Conservation (phyloP, 371 early-diverging fungal genomes). For the Spraguea lophii region DNA sequence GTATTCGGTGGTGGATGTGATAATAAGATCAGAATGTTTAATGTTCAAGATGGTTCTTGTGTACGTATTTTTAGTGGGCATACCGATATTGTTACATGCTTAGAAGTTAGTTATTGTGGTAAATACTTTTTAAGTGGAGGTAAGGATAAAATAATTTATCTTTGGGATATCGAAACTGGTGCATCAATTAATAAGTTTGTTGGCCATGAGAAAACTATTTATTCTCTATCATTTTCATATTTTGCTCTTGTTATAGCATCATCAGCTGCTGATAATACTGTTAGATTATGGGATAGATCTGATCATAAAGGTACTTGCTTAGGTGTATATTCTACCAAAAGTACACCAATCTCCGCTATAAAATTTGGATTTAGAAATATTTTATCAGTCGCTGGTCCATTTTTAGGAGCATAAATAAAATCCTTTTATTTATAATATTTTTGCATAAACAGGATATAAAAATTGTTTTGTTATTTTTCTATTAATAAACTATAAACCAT, state of each 20-base stretch:
- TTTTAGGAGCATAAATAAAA: background rate
- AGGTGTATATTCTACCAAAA: slow-evolving; percentile 64
- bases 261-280: slow-evolving; percentile 68
- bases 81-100: slow-evolving; percentile 55
- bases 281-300: slow-evolving; percentile 66
- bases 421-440: too few relatives aligned
- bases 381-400: slow-evolving; percentile 48
- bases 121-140: slow-evolving; percentile 69
- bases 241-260: slow-evolving; percentile 69
- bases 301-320: slow-evolving; percentile 53
- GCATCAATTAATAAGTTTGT: slow-evolving; percentile 64
- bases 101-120: slow-evolving; percentile 83
- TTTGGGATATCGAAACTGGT: slow-evolving; percentile 91
- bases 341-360: slow-evolving; percentile 65
- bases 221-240: slow-evolving; percentile 62
- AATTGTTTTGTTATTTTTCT: too few relatives aligned
- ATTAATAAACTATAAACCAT: too few relatives aligned
- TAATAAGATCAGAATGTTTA: slow-evolving; percentile 78
- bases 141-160: slow-evolving; percentile 58
- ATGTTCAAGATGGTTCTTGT: slow-evolving; percentile 67
- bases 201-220: slow-evolving; percentile 70
- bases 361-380: slow-evolving; percentile 73
- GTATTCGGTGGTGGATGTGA: slow-evolving; percentile 79
- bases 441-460: too few relatives aligned
- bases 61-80: slow-evolving; percentile 80